Evolutionary conservation across 768 basidiomycete genomes (phyloP), one percentile per base, ranked within the genome.

Genomic region (Boletus patriciae): DNA sequence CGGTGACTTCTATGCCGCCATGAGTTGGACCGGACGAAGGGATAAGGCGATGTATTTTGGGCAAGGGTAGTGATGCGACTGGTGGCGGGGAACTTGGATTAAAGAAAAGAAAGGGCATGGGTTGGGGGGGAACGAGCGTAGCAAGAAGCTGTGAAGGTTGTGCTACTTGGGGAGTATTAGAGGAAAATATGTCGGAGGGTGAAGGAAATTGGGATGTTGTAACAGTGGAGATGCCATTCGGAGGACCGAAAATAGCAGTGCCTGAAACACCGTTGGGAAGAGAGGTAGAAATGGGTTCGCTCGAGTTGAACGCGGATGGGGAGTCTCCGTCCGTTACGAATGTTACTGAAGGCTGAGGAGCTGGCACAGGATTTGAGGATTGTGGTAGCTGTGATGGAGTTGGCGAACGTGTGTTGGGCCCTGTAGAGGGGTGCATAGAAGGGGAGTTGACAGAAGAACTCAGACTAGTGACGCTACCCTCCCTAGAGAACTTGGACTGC

Each of bases 1-100:
- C 77, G 2, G 96, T 98, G 34, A 99, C 89, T 73, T 97, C 94
- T 62, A 92, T 94, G 2, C 96, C 96, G 33, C 95, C 95, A 57
- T 88, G 84, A 21, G 91, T 94, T 11, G 94, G 93, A 13, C 94
- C 92, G 57, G 82, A 79, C 52, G 85, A 83, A 2, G 92, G 92
- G 61, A 94, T 92, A 40, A 94, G 82, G 7, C 91, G 85, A 65
- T 92, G 90, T 54, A 94, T 94, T 45, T 80, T 87, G 13, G 92
- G 90, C 38, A 81, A 73, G 51, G 82, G 83, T 57, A 81, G 68
- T 57, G 80, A 76, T 56, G 78, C 56, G 36, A 78, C 63, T 59
- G 82, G 75, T 19, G 81, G 74, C 21, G 78, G 72, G 58, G 81
- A 78, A 52, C 73, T 67, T 36, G 81, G 72, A 54, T 83, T 79